Percentiles rank a stretch among this genome's conserved stretches.
Conservation (phyloP, 305 asterid genomes). For the Fraxinus nigra region DNA sequence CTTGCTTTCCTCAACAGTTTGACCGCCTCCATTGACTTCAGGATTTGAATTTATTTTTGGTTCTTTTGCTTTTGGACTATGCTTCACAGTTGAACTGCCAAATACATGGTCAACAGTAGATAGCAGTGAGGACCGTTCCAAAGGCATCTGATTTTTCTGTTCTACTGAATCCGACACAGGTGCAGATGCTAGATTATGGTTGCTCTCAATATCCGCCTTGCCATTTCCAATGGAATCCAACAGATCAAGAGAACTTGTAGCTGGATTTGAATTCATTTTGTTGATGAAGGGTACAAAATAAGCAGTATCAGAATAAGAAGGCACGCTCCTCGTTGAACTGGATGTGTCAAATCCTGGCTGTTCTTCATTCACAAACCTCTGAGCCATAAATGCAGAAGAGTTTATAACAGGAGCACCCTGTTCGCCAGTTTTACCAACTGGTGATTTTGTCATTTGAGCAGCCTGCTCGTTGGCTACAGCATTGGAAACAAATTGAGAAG, state of each 20-base stretch:
- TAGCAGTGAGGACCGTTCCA: conserved; percentile 30
- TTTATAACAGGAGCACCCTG: conserved; percentile 19
- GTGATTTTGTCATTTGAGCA: conserved; percentile 32
- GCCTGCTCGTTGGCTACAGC: conserved; percentile 35
- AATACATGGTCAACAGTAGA: conserved; percentile 26
- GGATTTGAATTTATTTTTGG: conserved; percentile 26
- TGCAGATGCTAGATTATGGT: conserved; percentile 23
- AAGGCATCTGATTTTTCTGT: conserved; percentile 27
- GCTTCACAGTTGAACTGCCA: conserved; percentile 15
- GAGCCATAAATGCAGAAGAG: conserved; percentile 27
- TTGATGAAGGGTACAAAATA: conserved; percentile 20
- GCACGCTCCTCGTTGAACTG: conserved; percentile 25
- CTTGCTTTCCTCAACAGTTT: conserved; percentile 22
- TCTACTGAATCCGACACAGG: conserved; percentile 23
- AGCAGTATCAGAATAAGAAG: conserved; percentile 31
- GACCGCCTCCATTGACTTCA: conserved; percentile 29
- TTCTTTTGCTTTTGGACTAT: conserved; percentile 31
- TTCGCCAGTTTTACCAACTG: conserved; percentile 19
- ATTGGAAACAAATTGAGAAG: conserved; percentile 34
- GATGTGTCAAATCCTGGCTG: conserved; percentile 33
- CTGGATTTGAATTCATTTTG: conserved; percentile 20
- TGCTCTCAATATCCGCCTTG: conserved; percentile 15
- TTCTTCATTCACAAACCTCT: conserved; percentile 35
- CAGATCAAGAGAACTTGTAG: conserved; percentile 23
- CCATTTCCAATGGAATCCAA: conserved; percentile 25